A percentile compares a stretch with the other conserved stretches of the same genome.
These are phyloP conservation scores for Ceratocystis huliohia DNA, from an alignment of 2,329 filamentous ascomycete genomes.

Conservation along the genomic window DNA sequence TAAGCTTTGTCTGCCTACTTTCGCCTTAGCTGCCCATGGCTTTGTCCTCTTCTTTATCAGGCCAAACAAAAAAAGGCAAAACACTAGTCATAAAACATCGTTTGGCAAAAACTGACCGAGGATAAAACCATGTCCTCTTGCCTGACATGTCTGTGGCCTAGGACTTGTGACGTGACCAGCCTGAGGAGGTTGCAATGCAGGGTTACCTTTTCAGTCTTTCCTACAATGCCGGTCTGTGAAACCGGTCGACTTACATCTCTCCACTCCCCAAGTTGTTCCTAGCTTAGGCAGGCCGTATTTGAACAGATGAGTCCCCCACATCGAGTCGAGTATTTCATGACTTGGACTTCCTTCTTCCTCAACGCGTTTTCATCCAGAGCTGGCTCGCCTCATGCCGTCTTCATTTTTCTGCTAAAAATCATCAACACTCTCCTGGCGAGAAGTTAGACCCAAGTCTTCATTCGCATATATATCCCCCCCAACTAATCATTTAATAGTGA, in stretches of 20 bases:
- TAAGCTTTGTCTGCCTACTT: neutral
- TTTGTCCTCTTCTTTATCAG: neutral
- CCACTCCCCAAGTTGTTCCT: too few species aligned
- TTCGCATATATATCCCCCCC: neutral
- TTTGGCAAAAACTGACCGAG: neutral
- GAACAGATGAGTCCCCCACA: neutral
- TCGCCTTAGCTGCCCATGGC: neutral
- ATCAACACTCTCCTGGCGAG: neutral
- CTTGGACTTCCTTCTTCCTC: neutral
- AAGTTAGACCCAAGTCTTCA: neutral
- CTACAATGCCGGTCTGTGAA: neutral
- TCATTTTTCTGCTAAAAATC: neutral
- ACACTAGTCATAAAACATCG: neutral
- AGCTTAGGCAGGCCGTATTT: neutral
- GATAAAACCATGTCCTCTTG: neutral
- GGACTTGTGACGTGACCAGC: neutral
- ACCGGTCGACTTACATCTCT: neutral
- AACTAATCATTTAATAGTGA: constrained; percentile 1
- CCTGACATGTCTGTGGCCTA: neutral
- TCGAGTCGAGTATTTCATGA: neutral
- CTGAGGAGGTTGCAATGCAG: neutral
- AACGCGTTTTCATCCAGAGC: neutral
- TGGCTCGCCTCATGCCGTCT: neutral
- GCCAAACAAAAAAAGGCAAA: neutral
- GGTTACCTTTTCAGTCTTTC: neutral